phyloP scores from a whole-genome alignment of 31 red algal species.

The Odonthalia washingtoniensis region DNA sequence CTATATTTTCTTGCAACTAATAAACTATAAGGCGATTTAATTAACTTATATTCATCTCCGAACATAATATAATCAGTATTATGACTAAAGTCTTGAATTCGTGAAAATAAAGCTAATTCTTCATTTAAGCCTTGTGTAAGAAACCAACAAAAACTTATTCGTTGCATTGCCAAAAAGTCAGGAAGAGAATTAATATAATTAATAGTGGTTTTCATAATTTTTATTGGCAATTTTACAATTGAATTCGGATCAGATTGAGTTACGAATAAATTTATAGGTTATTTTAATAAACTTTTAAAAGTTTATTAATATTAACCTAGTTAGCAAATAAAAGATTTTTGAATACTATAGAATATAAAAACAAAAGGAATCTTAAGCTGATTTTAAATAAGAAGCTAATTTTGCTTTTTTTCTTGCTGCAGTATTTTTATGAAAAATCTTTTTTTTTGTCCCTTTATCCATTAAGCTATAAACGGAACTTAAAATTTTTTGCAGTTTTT shows the following conservation, averaged over 20 bases:
- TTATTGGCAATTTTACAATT: not conserved
- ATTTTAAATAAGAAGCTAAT: constrained; percentile 1
- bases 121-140: not conserved
- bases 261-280: not conserved
- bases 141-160: not conserved
- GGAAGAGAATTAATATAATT: not conserved
- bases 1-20: constrained; percentile 9
- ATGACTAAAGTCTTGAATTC: not conserved
- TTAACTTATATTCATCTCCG: constrained; percentile 7
- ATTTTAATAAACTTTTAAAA: too few relatives aligned
- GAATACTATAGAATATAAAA: not conserved
- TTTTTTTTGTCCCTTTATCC: constrained; percentile 9
- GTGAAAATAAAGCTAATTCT: not conserved
- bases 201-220: not conserved
- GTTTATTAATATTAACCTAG: too few relatives aligned
- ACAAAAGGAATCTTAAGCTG: not conserved
- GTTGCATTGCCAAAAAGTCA: not conserved
- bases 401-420: constrained; percentile 6
- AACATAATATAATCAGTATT: not conserved
- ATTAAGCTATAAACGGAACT: not conserved
- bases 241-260: not conserved
- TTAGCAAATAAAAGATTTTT: constrained; percentile 12
- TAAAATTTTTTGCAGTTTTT: not conserved
- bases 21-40: constrained; percentile 19
- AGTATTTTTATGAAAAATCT: constrained; percentile 1